Percentiles rank a stretch among this genome's conserved stretches.
Evolutionary conservation across 345 rosid genomes (phyloP).

Genomic region (Camelina sativa): DNA sequence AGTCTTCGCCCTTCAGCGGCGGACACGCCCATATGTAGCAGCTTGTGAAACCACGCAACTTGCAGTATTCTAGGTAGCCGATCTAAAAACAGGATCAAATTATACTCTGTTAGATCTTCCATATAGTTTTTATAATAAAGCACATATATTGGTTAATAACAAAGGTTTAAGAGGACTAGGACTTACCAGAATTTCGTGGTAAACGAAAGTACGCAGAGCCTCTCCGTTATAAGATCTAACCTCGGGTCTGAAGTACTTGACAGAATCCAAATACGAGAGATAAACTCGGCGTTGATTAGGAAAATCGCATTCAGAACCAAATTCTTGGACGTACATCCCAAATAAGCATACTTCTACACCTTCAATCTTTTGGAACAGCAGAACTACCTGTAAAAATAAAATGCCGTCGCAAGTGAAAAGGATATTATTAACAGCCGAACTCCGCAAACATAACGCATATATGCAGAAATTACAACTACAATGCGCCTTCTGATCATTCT

Average conservation of each 20-base stretch:
- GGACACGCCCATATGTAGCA: slow-evolving; percentile 99
- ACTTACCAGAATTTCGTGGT: slow-evolving; percentile 94
- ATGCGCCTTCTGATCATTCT: slow-evolving; percentile 20
- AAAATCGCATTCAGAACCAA: slow-evolving; percentile 84
- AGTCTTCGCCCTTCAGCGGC: slow-evolving; percentile 98
- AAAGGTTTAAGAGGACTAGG: slow-evolving; percentile 23
- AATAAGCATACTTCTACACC: slow-evolving; percentile 99
- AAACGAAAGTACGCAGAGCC: slow-evolving; percentile 96
- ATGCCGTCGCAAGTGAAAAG: slow-evolving; percentile 2
- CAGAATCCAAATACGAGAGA: slow-evolving; percentile 96
- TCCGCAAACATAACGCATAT: background rate
- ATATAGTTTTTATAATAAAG: background rate
- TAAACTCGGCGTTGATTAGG: slow-evolving; percentile 99
- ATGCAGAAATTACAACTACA: slow-evolving; percentile 11
- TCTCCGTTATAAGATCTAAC: slow-evolving; percentile 91
- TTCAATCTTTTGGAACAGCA: slow-evolving; percentile 98
- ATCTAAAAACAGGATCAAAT: slow-evolving; percentile 57
- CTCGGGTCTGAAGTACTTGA: slow-evolving; percentile 98
- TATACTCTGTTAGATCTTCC: slow-evolving; percentile 20
- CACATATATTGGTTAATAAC: slow-evolving; percentile 8
- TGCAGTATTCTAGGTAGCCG: slow-evolving; percentile 99
- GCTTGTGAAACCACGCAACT: slow-evolving; percentile 97
- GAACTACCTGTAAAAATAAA: slow-evolving; percentile 72
- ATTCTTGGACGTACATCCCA: slow-evolving; percentile 99
- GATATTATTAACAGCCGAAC: background rate